phyloP scores from a whole-genome alignment of 192 early-diverging fungal genomes.

The Oehlia diaphana region DNA sequence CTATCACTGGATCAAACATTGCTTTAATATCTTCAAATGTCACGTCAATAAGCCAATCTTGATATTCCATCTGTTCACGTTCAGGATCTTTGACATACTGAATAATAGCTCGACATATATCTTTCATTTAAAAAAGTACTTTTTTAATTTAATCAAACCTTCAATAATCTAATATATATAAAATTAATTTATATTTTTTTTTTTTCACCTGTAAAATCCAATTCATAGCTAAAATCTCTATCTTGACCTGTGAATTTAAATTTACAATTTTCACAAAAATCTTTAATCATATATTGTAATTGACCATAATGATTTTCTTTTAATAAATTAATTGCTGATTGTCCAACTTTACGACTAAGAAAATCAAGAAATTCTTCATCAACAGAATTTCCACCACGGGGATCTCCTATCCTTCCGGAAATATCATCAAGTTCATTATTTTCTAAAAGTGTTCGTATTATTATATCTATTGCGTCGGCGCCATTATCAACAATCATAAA shows the following conservation, averaged over 20 bases:
- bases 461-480: constrained; percentile 56
- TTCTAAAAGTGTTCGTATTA: constrained; percentile 19
- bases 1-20: constrained; percentile 60
- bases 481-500: constrained; percentile 61
- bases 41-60: constrained; percentile 39
- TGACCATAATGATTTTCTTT: background rate
- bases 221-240: background rate
- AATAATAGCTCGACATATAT: background rate
- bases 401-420: background rate
- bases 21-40: constrained; percentile 45
- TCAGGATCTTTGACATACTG: background rate
- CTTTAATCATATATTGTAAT: constrained; percentile 10
- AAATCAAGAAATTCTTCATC: constrained; percentile 23
- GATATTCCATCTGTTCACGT: constrained; percentile 38
- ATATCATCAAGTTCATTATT: no score
- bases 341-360: constrained; percentile 5
- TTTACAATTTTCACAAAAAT: background rate
- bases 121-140: no score
- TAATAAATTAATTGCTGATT: background rate
- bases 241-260: background rate
- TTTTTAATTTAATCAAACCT: no score
- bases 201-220: background rate
- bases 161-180: no score
- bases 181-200: no score
- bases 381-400: constrained; percentile 8